Evolutionary conservation across 768 basidiomycete species (phyloP), one percentile per base, ranked within the genome.

Genomic region (Candolleomyces efflorescens): DNA sequence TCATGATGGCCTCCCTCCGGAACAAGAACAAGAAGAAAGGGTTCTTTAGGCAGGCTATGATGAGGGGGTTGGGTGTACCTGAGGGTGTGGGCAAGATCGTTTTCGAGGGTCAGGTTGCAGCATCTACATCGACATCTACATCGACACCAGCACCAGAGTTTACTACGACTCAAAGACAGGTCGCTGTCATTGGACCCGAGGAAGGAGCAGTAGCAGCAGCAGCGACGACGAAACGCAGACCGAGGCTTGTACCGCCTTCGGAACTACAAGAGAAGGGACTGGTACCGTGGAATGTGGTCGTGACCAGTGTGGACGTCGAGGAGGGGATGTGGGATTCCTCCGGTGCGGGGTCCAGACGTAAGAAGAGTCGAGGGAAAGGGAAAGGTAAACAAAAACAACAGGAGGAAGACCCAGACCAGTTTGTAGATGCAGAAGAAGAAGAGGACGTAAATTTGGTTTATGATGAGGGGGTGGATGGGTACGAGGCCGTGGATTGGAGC

Each of bases 1-100:
- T 76, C 46, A 66, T 74, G 69, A 81, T 84, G 81, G 73, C 81
- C 43, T 82, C 82, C 0, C 69, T 89, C 20, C 76, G 81, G 45
- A 90, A 88, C 67, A 90, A 88, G 69, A 90, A 89, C 69, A 91
- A 90, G 68, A 82, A 80, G 46, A 86, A 82, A 57, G 84, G 83
- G 18, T 89, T 86, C 69, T 89, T 86, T 69, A 84, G 79, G 63
- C 73, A 80, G 50, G 71, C 80, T 6, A 75, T 85, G 68, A 62
- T 69, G 15, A 49, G 36, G 9, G 26, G 58, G 26, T 13, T 54
- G 18, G 27, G 26, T 23, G 58, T 27, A 9, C 27, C 43, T 26
- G 53, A 71, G 39, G 66, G 76, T 68, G 61, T 78, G 68, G 36
- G 65, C 39, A 88, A 83, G 68, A 86, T 89, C 56, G 71, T 82